phyloP scores from a whole-genome alignment of 441 rosid genomes.

The Brassica hybrid region DNA sequence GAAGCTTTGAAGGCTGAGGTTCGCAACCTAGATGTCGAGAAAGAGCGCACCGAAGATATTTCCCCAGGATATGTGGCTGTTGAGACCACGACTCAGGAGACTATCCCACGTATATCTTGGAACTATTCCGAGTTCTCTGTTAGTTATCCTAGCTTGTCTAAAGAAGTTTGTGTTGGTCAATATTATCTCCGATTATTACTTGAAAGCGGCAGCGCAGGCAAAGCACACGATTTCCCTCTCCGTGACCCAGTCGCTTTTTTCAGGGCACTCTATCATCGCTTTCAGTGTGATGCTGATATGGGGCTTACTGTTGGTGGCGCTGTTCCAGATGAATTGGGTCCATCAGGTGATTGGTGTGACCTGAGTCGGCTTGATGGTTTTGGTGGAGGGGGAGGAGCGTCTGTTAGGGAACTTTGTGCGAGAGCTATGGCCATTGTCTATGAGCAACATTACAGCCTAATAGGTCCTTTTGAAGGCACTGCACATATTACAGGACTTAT shows the following conservation, averaged over 20 bases:
- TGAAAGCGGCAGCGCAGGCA: constrained; percentile 91
- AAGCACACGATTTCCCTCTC: constrained; percentile 97
- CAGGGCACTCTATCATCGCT: constrained; percentile 98
- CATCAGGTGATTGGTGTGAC: constrained; percentile 99
- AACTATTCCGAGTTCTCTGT: constrained; percentile 96
- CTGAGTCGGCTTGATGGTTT: constrained; percentile 98
- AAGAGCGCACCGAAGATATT: constrained; percentile 98
- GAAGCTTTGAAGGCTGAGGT: constrained; percentile 99
- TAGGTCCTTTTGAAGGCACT: constrained; percentile 98
- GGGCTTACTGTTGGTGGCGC: constrained; percentile 98
- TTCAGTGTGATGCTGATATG: constrained; percentile 98
- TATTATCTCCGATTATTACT: constrained; percentile 98
- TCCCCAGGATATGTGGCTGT: constrained; percentile 70
- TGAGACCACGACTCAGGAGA: constrained; percentile 68
- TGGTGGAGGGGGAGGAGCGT: constrained; percentile 99
- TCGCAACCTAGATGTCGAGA: constrained; percentile 96
- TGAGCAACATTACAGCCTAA: constrained; percentile 85
- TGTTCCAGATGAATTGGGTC: constrained; percentile 95
- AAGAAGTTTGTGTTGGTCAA: constrained; percentile 99
- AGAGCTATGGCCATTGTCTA: constrained; percentile 99
- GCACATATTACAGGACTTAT: constrained; percentile 95
- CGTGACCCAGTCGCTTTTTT: constrained; percentile 98
- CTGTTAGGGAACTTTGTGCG: constrained; percentile 99
- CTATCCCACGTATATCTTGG: constrained; percentile 94
- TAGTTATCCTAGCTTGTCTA: constrained; percentile 91